Conservation (phyloP, 768 basidiomycete species). For the Pleurotus platypus region DNA sequence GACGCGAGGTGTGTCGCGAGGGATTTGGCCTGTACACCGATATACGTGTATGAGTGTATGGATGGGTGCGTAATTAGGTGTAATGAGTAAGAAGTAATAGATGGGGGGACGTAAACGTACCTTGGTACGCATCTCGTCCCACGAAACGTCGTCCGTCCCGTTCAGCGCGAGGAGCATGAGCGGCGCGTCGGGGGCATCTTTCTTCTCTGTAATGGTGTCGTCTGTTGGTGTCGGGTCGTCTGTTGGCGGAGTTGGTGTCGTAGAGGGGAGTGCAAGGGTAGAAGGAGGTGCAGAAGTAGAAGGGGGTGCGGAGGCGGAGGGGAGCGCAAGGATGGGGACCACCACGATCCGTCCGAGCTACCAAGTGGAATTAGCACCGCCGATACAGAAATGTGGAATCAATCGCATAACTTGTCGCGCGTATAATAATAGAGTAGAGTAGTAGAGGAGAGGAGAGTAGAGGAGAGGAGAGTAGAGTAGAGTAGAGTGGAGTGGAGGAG, state of each 20-base stretch:
- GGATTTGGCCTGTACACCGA: constrained; percentile 30
- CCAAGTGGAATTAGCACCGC: not conserved
- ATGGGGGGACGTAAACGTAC: constrained; percentile 28
- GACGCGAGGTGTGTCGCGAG: constrained; percentile 42
- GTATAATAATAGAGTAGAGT: too few relatives aligned
- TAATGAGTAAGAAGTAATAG: not conserved
- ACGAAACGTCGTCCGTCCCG: constrained; percentile 54
- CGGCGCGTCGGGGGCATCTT: constrained; percentile 32
- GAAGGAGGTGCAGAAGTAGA: not conserved
- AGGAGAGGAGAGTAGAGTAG: too few relatives aligned
- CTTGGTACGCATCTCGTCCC: constrained; percentile 63
- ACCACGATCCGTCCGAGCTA: constrained; percentile 48
- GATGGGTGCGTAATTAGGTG: not conserved
- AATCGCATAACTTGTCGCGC: too few relatives aligned
- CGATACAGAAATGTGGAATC: not conserved
- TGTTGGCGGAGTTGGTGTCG: constrained; percentile 8
- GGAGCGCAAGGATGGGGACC: constrained; percentile 50
- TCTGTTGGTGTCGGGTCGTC: not conserved
- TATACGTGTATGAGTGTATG: too few relatives aligned
- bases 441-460: too few relatives aligned
- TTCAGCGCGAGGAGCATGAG: constrained; percentile 71
- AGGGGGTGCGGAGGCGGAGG: not conserved
- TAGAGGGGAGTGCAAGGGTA: not conserved
- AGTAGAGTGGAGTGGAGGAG: too few relatives aligned
- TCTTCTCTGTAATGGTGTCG: too few relatives aligned